Base-by-base conservation (phyloP, 2,329 filamentous ascomycete species). In the Cladosporium austrohemisphaericum region DNA sequence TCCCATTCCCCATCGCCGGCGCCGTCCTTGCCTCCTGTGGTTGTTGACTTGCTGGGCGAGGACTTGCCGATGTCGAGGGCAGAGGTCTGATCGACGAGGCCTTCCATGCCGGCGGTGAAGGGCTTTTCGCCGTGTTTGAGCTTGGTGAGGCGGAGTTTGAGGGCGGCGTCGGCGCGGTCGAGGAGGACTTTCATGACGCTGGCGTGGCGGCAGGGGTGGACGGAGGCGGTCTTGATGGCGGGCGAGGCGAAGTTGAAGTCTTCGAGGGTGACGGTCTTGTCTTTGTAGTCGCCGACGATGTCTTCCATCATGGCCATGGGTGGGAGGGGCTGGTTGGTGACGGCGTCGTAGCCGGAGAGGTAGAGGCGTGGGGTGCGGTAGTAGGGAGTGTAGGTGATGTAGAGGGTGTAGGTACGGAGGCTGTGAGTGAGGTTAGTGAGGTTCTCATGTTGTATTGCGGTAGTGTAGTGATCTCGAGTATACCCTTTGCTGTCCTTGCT, bases 191-290 rank as follows among this genome's bases (percentile, higher is more conserved):
- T 98, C 93, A 98, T 98, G 60, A 98, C 93, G 22, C 86, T 86
- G 8, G 93, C 93, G 67, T 98, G 93, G 67, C 93, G 94, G 80
- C 93, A 98, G 3, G 93, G 93, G 65, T 98, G 93, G 11, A 98
- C 88, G 25, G 86, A 93, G 26, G 92, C 93, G 81, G 96, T 98
- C 76, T 96, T 95, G 66, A 96, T 83, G 60, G 84, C 85, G 64
- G 88, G 85, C 57, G 88, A 86, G 67, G 94, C 93, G 75, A 95
- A 96, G 38, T 89, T 90, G 66, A 98, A 98, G 70, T 96, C 90
- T 67, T 98, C 93, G 52, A 97, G 83, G 1, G 93, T 98, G 53
- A 98, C 93, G 0, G 93, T 98, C 77, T 98, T 98, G 74, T 95
- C 90, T 67, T 94, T 94, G 76, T 95, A 95, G 74, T 95, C 90